Evolutionary conservation across 2,329 filamentous ascomycete species (phyloP).

Genomic region (Xylaria multiplex): DNA sequence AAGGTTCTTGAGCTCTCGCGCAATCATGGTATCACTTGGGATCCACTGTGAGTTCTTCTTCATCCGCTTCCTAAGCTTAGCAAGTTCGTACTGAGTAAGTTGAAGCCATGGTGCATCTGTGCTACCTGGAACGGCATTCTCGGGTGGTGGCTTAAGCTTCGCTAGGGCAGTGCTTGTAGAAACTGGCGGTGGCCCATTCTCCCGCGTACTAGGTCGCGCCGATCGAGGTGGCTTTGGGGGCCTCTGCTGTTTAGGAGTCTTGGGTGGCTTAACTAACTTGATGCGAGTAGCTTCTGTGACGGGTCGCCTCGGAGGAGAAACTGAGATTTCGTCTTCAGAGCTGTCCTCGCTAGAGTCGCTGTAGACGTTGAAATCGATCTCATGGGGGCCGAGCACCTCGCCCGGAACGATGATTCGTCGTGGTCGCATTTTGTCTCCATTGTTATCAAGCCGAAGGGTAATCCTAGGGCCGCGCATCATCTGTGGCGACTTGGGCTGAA

Average conservation of each 20-base stretch:
- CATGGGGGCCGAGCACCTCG: constrained; percentile 72
- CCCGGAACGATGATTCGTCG: constrained; percentile 72
- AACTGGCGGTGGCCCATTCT: constrained; percentile 54
- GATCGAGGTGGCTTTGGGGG: constrained; percentile 46
- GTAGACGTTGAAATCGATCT: constrained; percentile 69
- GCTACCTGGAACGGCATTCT: constrained; percentile 67
- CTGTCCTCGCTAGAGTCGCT: constrained; percentile 64
- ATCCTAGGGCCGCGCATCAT: constrained; percentile 60
- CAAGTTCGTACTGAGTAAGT: constrained; percentile 72
- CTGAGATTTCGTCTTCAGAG: constrained; percentile 61
- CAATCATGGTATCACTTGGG: constrained; percentile 86
- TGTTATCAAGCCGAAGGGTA: constrained; percentile 55
- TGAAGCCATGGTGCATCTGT: constrained; percentile 72
- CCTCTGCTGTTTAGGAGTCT: constrained; percentile 58
- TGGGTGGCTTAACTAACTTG: constrained; percentile 60
- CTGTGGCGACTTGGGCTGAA: constrained; percentile 64
- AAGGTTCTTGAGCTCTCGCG: constrained; percentile 76
- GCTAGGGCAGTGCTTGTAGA: constrained; percentile 55
- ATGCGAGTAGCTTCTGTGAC: constrained; percentile 57
- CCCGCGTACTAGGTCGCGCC: constrained; percentile 50
- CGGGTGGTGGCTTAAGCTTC: constrained; percentile 66
- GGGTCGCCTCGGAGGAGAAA: constrained; percentile 52
- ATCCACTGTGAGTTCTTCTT: constrained; percentile 92
- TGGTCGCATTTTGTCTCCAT: constrained; percentile 58
- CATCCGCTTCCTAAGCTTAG: constrained; percentile 81